A percentile compares a stretch with the other conserved stretches of the same genome.
phyloP scores from a whole-genome alignment of 225 moss, liverwort and hornwort genomes.

The Climacium dendroides region DNA sequence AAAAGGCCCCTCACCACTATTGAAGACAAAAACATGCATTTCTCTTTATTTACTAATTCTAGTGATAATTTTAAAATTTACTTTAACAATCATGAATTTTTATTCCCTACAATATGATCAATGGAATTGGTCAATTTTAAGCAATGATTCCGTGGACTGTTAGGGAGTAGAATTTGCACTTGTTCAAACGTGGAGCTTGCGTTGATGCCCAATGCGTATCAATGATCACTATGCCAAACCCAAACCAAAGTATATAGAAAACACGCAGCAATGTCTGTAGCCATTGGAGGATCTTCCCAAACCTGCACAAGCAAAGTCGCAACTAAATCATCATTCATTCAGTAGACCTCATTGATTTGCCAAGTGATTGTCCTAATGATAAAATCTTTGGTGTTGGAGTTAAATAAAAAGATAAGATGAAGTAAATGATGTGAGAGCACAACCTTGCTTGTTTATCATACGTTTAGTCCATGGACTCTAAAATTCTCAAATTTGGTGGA shows the following conservation, averaged over 20 bases:
- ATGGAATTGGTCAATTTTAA: too few relatives aligned
- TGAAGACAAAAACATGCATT: too few relatives aligned
- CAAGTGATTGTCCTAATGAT: too few relatives aligned
- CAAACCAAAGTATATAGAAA: slow-evolving; percentile 22
- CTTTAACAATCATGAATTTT: too few relatives aligned
- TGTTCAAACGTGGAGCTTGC: slow-evolving; percentile 16
- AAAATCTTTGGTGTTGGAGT: background rate
- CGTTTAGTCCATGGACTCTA: too few relatives aligned
- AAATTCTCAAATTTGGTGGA: too few relatives aligned
- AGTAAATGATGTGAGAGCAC: background rate
- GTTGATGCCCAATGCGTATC: slow-evolving; percentile 1
- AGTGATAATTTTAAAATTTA: too few relatives aligned
- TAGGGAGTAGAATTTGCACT: background rate
- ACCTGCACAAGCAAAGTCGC: background rate
- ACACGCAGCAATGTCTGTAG: slow-evolving; percentile 5
- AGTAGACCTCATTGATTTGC: background rate
- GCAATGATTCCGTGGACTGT: background rate
- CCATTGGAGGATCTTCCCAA: background rate
- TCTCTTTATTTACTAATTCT: too few relatives aligned
- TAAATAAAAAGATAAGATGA: background rate
- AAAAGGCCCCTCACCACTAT: too few relatives aligned
- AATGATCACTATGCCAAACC: slow-evolving; percentile 14
- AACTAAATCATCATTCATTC: background rate
- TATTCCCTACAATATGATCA: too few relatives aligned
- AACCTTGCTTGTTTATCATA: too few relatives aligned